Conservation (phyloP, 306 rosid genomes). For the Medicago ruthenica region DNA sequence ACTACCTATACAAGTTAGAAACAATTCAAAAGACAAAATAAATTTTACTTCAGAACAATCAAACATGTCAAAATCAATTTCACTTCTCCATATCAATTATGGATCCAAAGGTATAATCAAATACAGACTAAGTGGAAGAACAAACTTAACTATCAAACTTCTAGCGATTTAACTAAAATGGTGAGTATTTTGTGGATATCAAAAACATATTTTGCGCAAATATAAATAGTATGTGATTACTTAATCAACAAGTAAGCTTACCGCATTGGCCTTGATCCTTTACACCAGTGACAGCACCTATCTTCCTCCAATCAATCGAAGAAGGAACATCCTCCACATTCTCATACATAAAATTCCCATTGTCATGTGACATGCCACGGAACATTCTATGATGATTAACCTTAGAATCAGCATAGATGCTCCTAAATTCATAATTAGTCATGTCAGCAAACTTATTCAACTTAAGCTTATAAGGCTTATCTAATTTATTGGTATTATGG, state of each 20-base stretch:
- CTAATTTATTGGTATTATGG: constrained; percentile 52
- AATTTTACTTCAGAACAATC: no score
- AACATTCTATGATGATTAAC: constrained; percentile 56
- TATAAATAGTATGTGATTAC: no score
- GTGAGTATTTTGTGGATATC: no score
- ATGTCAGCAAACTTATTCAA: constrained; percentile 62
- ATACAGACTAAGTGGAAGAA: no score
- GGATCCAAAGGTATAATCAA: no score
- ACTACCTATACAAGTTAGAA: constrained; percentile 45
- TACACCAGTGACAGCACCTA: constrained; percentile 54
- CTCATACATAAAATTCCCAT: constrained; percentile 48
- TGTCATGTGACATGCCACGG: constrained; percentile 46
- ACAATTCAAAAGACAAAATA: background rate
- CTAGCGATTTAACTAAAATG: no score
- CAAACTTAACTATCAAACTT: no score
- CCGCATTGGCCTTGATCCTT: constrained; percentile 69
- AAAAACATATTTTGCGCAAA: no score
- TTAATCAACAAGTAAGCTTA: background rate
- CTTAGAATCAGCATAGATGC: constrained; percentile 52
- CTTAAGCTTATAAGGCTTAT: constrained; percentile 63
- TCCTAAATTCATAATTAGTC: constrained; percentile 62
- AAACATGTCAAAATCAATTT: no score
- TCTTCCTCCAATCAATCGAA: constrained; percentile 62
- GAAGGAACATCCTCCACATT: constrained; percentile 37
- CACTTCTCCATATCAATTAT: no score